Percentiles rank a stretch among this genome's conserved stretches.
phyloP scores from a whole-genome alignment of 2,329 filamentous ascomycete species.

The Fonsecaea erecta region DNA sequence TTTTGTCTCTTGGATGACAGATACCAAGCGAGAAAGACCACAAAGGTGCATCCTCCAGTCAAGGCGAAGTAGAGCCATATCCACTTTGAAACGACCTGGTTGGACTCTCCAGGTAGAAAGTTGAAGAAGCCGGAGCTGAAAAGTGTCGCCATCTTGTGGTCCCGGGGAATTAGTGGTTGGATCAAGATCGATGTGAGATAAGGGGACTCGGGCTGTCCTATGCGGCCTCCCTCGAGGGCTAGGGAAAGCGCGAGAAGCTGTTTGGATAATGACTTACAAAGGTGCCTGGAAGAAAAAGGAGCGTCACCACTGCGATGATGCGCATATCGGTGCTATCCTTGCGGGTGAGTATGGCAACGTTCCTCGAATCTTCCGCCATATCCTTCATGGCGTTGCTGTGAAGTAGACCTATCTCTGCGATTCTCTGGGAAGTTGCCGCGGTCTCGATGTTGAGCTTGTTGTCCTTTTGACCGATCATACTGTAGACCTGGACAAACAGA shows the following conservation, averaged over 20 bases:
- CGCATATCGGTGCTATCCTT: constrained; percentile 47
- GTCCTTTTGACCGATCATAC: constrained; percentile 29
- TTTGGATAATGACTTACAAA: constrained; percentile 34
- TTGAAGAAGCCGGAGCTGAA: constrained; percentile 27
- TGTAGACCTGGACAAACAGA: constrained; percentile 20
- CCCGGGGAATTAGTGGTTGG: not conserved
- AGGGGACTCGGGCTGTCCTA: not conserved
- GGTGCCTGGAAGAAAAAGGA: constrained; percentile 49
- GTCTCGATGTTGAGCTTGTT: constrained; percentile 29
- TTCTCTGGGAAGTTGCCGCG: constrained; percentile 20
- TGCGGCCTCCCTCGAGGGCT: not conserved
- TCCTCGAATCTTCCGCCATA: constrained; percentile 24
- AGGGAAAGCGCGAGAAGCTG: not conserved
- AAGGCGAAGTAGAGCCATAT: constrained; percentile 28
- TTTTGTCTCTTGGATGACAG: constrained; percentile 16
- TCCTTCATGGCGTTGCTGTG: constrained; percentile 26
- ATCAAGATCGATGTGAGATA: not conserved
- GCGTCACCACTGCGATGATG: constrained; percentile 48
- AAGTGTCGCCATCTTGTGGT: constrained; percentile 38
- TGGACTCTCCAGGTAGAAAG: constrained; percentile 14
- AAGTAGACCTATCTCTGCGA: constrained; percentile 15
- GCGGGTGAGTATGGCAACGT: constrained; percentile 32
- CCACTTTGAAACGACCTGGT: constrained; percentile 26
- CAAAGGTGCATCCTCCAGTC: constrained; percentile 15
- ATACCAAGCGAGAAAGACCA: constrained; percentile 16